Base-by-base conservation (phyloP, 768 basidiomycete genomes). In the Collybiopsis luxurians region DNA sequence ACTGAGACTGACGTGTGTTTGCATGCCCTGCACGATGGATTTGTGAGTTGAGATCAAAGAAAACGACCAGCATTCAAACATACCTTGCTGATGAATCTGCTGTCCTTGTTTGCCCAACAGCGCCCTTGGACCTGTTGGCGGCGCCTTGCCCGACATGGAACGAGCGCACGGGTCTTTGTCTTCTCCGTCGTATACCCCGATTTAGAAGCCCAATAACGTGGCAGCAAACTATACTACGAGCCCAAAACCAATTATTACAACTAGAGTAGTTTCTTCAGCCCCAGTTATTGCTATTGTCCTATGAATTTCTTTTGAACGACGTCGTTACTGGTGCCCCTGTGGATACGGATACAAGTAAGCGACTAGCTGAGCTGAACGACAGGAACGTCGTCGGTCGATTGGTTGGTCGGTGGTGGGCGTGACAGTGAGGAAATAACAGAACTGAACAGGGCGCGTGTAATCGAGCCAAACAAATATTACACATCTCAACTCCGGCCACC, bases 131-230 rank as follows among this genome's bases (percentile, higher is more conserved):
- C 54, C 54, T 4, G 54, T 55, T 17, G 54, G 54, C 26, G 54
- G 54, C n/a, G 54, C 54, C 54, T 55, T 55, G 9, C 54, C 54
- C 19, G 54, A 55, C 54, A 55, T 55, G 2, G 31, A 42, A 15
- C 15, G 13, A 21, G 40, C 19, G 13, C 15, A 42, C 7, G 17
- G 17, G 23, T 36, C 10, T 34, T 30, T 17, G 15, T 23, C 17
- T 24, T 39, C 3, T 51, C 4, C 24, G 5, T 15, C 40, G 40
- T 21, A 5, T 42, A n/a, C n/a, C n/a, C n/a, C n/a, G n/a, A n/a
- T 34, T 34, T 6, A 13, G 6, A 34, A 34, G 13, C 31, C 31
- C 31, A 34, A 34, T 6, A 34, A 13, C 31, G 31, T 13, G 13
- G 31, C 31, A 34, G 31, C 13, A 34, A 34, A 34, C 31, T 34